These are phyloP conservation scores for Naematelia aurantialba DNA, from an alignment of 768 basidiomycete species.

Conservation along the genomic window DNA sequence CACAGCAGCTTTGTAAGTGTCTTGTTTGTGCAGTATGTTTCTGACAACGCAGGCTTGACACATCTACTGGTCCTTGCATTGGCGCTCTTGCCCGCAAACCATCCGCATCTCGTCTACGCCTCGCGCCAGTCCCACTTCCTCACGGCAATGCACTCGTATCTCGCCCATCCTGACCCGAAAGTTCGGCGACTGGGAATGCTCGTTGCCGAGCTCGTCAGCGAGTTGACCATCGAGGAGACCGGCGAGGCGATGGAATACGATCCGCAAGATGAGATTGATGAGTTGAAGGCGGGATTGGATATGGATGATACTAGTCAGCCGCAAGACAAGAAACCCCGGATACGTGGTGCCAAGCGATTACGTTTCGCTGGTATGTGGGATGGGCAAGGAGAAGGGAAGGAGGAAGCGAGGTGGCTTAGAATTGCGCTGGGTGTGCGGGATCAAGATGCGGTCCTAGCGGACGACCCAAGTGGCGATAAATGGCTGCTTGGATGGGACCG, in stretches of 20 bases:
- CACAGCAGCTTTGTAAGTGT: slow-evolving; percentile 68
- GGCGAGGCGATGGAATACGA: neutral
- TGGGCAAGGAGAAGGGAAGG: slow-evolving; percentile 63
- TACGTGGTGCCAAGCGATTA: slow-evolving; percentile 56
- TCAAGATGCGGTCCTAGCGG: slow-evolving; percentile 15
- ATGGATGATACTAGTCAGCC: slow-evolving; percentile 17
- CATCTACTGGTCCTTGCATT: slow-evolving; percentile 64
- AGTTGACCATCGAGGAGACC: slow-evolving; percentile 39
- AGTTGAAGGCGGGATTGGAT: slow-evolving; percentile 34
- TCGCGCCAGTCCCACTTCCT: slow-evolving; percentile 58
- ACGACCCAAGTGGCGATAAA: slow-evolving; percentile 13
- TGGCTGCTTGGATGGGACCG: slow-evolving; percentile 43
- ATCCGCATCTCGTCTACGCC: slow-evolving; percentile 50
- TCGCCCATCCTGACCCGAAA: slow-evolving; percentile 69
- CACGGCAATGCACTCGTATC: slow-evolving; percentile 65
- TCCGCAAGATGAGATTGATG: slow-evolving; percentile 31
- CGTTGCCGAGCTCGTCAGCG: slow-evolving; percentile 65
- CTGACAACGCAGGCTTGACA: slow-evolving; percentile 59
- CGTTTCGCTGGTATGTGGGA: slow-evolving; percentile 74
- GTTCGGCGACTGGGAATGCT: slow-evolving; percentile 90
- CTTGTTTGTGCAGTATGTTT: neutral
- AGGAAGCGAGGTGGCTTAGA: slow-evolving; percentile 65
- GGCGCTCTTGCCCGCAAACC: slow-evolving; percentile 60
- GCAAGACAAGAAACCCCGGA: slow-evolving; percentile 4
- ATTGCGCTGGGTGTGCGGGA: slow-evolving; percentile 36